Conservation (phyloP, 2,329 filamentous ascomycete species). For the Myriangium duriaei region DNA sequence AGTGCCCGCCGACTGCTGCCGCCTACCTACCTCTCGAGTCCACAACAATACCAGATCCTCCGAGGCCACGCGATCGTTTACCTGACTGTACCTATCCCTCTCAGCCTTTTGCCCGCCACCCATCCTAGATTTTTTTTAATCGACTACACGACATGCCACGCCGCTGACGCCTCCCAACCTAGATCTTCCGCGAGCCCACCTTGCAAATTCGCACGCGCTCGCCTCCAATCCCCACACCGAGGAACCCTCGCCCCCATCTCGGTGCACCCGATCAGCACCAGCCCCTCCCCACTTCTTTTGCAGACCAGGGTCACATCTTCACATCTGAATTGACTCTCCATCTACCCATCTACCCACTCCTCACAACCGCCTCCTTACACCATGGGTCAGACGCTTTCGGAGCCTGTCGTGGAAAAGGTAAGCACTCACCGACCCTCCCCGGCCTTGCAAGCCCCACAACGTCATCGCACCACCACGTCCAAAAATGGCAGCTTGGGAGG, state of each 20-base stretch:
- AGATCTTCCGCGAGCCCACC: too few species aligned
- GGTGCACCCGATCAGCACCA: not conserved
- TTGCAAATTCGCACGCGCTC: not conserved
- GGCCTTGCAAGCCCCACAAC: not conserved
- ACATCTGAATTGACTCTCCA: not conserved
- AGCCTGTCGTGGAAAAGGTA: conserved; percentile 99
- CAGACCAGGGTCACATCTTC: not conserved
- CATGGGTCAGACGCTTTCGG: conserved; percentile 99
- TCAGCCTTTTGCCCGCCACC: too few species aligned
- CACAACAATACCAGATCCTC: too few species aligned
- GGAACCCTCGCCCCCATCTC: not conserved
- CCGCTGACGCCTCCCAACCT: too few species aligned
- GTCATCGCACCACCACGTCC: not conserved
- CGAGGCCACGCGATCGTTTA: too few species aligned
- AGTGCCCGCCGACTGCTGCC: too few species aligned
- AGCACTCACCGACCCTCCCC: conserved; percentile 23
- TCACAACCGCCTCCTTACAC: conserved; percentile 19
- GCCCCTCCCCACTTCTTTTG: not conserved
- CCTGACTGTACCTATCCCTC: too few species aligned
- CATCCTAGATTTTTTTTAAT: too few species aligned
- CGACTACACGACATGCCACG: too few species aligned
- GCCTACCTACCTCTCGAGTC: too few species aligned
- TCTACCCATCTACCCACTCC: not conserved
- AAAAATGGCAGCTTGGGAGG: not conserved
- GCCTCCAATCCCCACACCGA: not conserved